Conservation (phyloP, 192 early-diverging fungal genomes). For the Coemansia sp. region DNA sequence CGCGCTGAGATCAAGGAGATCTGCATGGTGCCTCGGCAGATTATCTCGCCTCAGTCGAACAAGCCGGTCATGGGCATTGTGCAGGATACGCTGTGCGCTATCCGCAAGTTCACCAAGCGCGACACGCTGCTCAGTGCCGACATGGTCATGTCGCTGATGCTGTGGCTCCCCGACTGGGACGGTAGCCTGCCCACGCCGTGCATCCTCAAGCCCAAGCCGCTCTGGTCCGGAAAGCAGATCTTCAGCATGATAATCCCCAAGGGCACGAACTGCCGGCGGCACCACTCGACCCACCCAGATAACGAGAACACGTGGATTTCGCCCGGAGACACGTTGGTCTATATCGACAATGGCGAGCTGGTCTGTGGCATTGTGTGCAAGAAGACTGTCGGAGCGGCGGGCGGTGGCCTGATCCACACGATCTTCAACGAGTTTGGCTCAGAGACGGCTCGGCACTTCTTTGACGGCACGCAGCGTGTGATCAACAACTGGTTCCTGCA, state of each 20-base stretch:
- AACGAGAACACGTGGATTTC: constrained; percentile 72
- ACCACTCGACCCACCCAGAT: constrained; percentile 78
- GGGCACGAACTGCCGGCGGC: constrained; percentile 85
- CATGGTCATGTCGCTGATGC: constrained; percentile 92
- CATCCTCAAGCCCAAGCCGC: constrained; percentile 91
- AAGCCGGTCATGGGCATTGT: constrained; percentile 99
- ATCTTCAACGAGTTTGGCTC: constrained; percentile 92
- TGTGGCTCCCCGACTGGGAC: constrained; percentile 97
- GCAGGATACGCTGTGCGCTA: constrained; percentile 95
- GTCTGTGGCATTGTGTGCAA: constrained; percentile 95
- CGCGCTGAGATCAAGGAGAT: constrained; percentile 93
- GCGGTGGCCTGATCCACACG: constrained; percentile 89
- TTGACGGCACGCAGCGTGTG: constrained; percentile 88
- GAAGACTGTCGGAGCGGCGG: constrained; percentile 84
- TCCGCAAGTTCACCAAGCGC: constrained; percentile 92
- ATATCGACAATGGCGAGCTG: constrained; percentile 90
- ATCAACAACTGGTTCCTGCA: constrained; percentile 96
- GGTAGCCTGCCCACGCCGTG: constrained; percentile 89
- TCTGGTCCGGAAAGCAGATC: constrained; percentile 99
- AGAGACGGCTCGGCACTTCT: constrained; percentile 81
- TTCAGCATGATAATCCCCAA: constrained; percentile 88
- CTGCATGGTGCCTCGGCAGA: constrained; percentile 97
- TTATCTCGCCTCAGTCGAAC: constrained; percentile 96
- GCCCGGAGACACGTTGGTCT: constrained; percentile 87
- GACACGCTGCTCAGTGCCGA: constrained; percentile 86